Base-by-base conservation (phyloP, 1,284 basidiomycete species). In the Golubevia sp. region DNA sequence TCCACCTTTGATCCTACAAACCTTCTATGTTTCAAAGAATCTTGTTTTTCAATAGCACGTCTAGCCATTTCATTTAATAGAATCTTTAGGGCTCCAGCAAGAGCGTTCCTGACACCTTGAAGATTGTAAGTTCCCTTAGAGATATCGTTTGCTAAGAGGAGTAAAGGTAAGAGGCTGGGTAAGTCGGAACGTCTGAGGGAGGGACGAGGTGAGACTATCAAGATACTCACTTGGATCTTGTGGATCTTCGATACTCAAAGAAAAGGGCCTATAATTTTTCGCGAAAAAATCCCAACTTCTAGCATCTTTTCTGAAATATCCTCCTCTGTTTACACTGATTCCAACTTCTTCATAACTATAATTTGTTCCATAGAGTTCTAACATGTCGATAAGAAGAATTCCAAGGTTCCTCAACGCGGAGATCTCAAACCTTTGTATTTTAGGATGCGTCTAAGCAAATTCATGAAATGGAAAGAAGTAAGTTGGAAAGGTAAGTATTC, bases 231-330 rank as follows among this genome's bases (percentile, higher is more conserved):
- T 87, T 18, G 88, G 85, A 84, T 98, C 94, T 26, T 91, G 91
- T n/a, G 96, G 96, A 84, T 99, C 96, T 84, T 99, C 95, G 50
- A 99, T 92, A 21, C 90, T 91, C 55, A 99, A 86, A 68, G 92
- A 84, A 66, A 87, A 87, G 15, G 87, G 86, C 82, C 89, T 88
- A 23, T 84, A 59, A 26, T 61, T 60, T 27, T 80, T 78, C 34
- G 30, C 4, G 11, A 34, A 34, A 11, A 34, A 34, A 34, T 68
- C 70, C 68, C 68, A 82, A 48, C 74, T 78, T 3, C 73, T 63
- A 15, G 69, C 51, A 8, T 67, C 66, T 59, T 83, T 84, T 61
- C 86, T 87, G 71, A 91, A 89, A 60, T 86, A 85, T 91, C 94
- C 97, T 0, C 93, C 94, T 66, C 92, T 86, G 55, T 88, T 86